Evolutionary conservation across 2,329 filamentous ascomycete species (phyloP), one percentile per base, ranked within the genome.

Genomic region (Neopestalotiopsis clavispora): DNA sequence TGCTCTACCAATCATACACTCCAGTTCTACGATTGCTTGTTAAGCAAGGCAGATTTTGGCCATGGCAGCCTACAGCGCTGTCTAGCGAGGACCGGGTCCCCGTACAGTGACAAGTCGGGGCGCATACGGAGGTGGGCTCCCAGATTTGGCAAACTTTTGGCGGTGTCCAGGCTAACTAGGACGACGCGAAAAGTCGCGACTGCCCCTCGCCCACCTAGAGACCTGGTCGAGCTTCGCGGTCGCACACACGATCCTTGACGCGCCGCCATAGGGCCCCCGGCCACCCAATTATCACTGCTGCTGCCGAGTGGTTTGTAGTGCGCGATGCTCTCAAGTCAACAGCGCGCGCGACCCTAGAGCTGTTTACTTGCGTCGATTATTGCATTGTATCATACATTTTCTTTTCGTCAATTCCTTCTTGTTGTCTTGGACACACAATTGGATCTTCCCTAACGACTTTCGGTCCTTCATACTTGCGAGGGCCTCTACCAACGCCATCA

Each of bases 21-120:
- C 40, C 12, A 42, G n/a, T 60, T 12, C 17, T 23, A 67, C 49
- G 17, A 38, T 64, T 70, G 73, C 74, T 75, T 76, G 72, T 74
- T 76, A 76, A 76, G 74, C 74, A 76, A 76, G 74, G 74, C 74
- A 76, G 74, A 76, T 68, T 75, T 68, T 52, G 52, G 20, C 60
- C 17, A 40, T 65, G 20, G 69, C 69, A 74, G 73, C 73, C 71
- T 72, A 71, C 68, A 60, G 45, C 45, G 9, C 17, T 7, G n/a
- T 17, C 12, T 6, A 10, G 20, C 45, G 9, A 7, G 4, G 42
- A 14, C 14, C 42, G 14, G 42, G 14, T 13, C 56, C 23, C 6
- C 4, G 57, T 60, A 60, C 57, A 52, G 45, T 52, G 14, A 17
- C 20, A n/a, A 23, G 17, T 10, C 9, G 17, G 4, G 45, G 17